phyloP scores from a whole-genome alignment of 148 eudicot species.

The Heliamphora exappendiculata region DNA sequence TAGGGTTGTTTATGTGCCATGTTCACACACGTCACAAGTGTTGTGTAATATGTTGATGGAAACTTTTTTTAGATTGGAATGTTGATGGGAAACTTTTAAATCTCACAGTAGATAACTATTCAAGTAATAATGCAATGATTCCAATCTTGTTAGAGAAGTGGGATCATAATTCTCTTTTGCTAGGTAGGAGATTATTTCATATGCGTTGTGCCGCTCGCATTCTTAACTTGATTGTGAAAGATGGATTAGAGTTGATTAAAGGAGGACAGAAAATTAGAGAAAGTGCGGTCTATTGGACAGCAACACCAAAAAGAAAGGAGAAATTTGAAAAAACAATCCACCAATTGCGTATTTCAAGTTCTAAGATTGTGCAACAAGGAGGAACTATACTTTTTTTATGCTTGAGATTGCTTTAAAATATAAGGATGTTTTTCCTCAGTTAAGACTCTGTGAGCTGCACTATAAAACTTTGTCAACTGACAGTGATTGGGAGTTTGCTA shows the following conservation, averaged over 20 bases:
- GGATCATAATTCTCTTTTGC: background rate
- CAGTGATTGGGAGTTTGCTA: too few species aligned
- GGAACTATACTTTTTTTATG: too few species aligned
- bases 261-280: too few species aligned
- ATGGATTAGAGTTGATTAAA: background rate
- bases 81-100: background rate
- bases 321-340: too few species aligned
- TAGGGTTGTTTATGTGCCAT: constrained; percentile 23
- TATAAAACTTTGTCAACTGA: too few species aligned
- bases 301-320: too few species aligned
- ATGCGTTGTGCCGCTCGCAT: background rate
- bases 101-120: background rate
- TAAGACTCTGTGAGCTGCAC: too few species aligned
- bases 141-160: background rate
- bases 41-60: constrained; percentile 8
- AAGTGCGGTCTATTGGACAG: too few species aligned
- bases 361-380: too few species aligned
- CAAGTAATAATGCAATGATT: background rate
- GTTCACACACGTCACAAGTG: constrained; percentile 11
- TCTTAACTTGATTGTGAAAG: background rate
- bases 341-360: too few species aligned
- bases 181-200: background rate
- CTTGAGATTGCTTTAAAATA: too few species aligned
- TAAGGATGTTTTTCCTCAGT: too few species aligned
- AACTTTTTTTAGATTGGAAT: background rate